A percentile compares a stretch with the other conserved stretches of the same genome.
Conservation (phyloP, 208 protist genomes). For the Histomonas meleagridis region DNA sequence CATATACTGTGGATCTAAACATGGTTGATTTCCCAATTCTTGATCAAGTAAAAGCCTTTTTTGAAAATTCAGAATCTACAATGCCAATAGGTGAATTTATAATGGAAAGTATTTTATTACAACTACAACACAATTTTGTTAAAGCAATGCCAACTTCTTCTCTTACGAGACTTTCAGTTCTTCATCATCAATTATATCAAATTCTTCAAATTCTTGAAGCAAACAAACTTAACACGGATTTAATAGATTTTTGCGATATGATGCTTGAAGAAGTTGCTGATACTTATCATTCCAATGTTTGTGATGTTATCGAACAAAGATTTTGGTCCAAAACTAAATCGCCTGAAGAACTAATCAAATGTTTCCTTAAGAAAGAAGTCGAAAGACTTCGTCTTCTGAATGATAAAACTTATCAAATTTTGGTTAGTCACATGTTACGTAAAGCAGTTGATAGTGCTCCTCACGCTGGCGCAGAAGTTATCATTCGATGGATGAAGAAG, state of each 20-base stretch:
- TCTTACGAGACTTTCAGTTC: background rate
- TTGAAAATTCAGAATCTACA: background rate
- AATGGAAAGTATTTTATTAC: background rate
- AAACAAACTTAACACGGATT: background rate
- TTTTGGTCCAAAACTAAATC: constrained; percentile 30
- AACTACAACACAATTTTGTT: background rate
- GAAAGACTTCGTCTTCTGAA: background rate
- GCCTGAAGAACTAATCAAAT: background rate
- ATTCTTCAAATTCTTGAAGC: background rate
- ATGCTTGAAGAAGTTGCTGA: background rate
- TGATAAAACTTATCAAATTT: background rate
- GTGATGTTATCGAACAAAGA: constrained; percentile 9
- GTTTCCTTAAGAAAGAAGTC: background rate
- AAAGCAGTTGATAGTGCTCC: background rate
- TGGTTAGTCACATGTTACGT: background rate
- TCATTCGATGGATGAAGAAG: too few relatives aligned
- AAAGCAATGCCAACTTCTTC: background rate
- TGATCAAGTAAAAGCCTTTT: background rate
- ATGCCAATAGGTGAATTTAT: background rate
- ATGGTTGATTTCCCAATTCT: background rate
- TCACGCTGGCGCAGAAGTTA: too few relatives aligned
- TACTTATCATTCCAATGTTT: background rate
- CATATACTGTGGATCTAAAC: background rate
- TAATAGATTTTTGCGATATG: background rate
- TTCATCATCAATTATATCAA: background rate